Evolutionary conservation across 2,329 filamentous ascomycete species (phyloP), one percentile per base, ranked within the genome.

Genomic region (Xylariaceae sp.): DNA sequence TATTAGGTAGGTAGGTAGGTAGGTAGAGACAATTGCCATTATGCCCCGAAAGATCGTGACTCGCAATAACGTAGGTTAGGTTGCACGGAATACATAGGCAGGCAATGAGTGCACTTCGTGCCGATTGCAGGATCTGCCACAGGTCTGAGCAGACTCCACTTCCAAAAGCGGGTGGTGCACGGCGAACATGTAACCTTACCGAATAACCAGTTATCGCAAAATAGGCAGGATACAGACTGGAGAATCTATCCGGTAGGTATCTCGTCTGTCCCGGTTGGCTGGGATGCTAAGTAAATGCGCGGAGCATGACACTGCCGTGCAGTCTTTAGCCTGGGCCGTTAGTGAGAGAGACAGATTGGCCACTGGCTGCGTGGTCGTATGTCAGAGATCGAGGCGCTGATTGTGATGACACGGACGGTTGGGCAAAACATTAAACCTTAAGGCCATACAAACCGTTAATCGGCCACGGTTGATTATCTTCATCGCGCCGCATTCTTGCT

Each of bases 351-450:
- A 32, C 44, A 29, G 13, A 42, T 52, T 53, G 51, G 47, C 43
- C 15, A 46, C 42, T 57, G 6, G 54, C 49, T 46, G 54, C 47
- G 45, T 44, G 36, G 54, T 51, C 49, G 54, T 49, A 47, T 44
- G 36, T 49, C 22, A 26, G 34, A 32, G 42, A 36, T 37, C 47
- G 21, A 47, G 51, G 42, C 42, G 51, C 51, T 48, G 56, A 58
- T 58, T 49, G 48, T 49, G 48, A 57, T 57, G 51, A 47, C 46
- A 57, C 46, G 43, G 46, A 57, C 43, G 46, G 46, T 50, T 40
- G 36, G 48, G 37, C 36, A 48, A 50, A 44, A 47, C 51, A 47
- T 39, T 47, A 51, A 43, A 56, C 45, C 40, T 56, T 43, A 47
- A 53, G 53, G 18, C 18, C 19, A 22, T 8, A 55, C 16, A 18